These are phyloP conservation scores for Oryza glaberrima DNA, from an alignment of 176 grass and related monocot species.

Conservation along the genomic window DNA sequence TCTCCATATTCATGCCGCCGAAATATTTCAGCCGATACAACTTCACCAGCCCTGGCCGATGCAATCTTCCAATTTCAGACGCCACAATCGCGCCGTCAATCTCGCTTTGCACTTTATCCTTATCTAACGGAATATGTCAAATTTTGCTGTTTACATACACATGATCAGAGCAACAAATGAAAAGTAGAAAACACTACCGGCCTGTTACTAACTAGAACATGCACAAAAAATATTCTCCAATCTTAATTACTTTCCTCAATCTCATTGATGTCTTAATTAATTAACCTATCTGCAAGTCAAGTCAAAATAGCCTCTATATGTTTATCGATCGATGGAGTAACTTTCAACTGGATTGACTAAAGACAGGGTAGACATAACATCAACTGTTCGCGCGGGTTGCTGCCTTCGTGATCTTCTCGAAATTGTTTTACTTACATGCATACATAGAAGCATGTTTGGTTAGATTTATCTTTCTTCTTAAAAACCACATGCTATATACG, in stretches of 20 bases:
- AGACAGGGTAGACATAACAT: neutral
- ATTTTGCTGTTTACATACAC: no score
- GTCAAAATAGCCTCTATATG: neutral
- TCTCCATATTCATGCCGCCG: no score
- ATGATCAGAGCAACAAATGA: no score
- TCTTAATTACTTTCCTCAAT: neutral
- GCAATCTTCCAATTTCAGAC: no score
- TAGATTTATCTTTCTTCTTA: slow-evolving; percentile 40
- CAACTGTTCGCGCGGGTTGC: neutral
- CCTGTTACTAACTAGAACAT: neutral
- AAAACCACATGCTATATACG: slow-evolving; percentile 29
- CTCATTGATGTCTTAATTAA: neutral
- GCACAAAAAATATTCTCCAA: neutral
- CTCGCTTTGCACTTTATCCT: no score
- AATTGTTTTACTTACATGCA: slow-evolving; percentile 8
- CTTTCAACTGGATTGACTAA: slow-evolving; percentile 3
- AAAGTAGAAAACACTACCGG: neutral
- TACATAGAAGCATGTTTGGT: slow-evolving; percentile 31
- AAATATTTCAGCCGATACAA: no score
- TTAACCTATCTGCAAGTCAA: neutral
- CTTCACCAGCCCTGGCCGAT: no score
- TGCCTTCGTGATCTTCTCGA: slow-evolving; percentile 27
- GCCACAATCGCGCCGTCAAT: no score
- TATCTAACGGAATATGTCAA: no score
- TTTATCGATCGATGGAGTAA: neutral